Evolutionary conservation across 768 basidiomycete genomes (phyloP), one percentile per base, ranked within the genome.

Genomic region (Serendipita sp.): DNA sequence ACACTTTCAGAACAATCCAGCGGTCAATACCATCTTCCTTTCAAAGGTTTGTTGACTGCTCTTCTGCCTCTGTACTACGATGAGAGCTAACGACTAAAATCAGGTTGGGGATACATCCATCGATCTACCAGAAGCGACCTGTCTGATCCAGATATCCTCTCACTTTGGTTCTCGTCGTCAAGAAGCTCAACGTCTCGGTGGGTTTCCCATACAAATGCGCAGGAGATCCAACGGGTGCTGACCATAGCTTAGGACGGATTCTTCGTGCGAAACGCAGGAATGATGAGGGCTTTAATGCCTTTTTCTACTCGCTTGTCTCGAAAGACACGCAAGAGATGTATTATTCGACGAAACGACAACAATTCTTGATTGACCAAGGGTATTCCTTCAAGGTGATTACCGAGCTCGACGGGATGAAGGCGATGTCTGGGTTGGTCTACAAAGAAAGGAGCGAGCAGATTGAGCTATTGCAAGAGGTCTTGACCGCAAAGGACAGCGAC

Each of bases 361-460:
- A 97, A 70, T 99, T 99, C 75, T 76, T 99, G 67, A 95, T 99
- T 69, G 96, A 99, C 71, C 94, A 97, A 74, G 95, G 96, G 2
- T 99, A 99, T 74, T 89, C 95, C 3, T 99, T 99, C 82, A 98
- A 98, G 74, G 95, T 99, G 61, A 98, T 99, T 74, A 98, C 96
- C 1, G 90, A 94, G 68, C 82, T 99, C 17, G 93, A 98, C 66
- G 96, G 96, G 7, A 78, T 98, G 28, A 86, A 95, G 63, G 77
- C 80, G 44, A 78, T 93, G 66, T 83, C 87, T 2, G 88, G 92
- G 69, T 79, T 98, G 61, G 96, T 97, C 58, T 99, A 95, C 76
- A 83, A 82, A 69, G 90, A 89, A 42, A 81, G 82, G 69, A 85
- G 91, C 68, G 90, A 96, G 70, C 95, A 98, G 75, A 95, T 98